These are phyloP conservation scores for Lagerstroemia speciosa DNA, from an alignment of 345 rosid genomes.

Conservation along the genomic window DNA sequence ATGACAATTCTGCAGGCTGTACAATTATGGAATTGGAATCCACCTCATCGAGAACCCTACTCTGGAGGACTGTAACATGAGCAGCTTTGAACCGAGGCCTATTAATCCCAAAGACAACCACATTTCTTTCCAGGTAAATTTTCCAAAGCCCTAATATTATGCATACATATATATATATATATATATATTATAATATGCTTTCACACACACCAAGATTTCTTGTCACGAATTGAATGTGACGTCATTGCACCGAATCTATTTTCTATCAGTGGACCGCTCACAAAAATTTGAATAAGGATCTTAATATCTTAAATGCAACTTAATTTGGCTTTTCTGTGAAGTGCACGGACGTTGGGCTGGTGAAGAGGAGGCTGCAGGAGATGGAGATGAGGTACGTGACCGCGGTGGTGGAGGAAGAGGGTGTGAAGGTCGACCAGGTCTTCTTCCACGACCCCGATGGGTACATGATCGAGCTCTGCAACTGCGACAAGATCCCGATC, in stretches of 20 bases:
- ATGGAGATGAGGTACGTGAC: conserved; percentile 22
- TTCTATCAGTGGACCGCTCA: no score
- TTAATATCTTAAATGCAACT: no score
- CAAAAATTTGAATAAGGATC: no score
- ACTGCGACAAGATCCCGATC: conserved; percentile 32
- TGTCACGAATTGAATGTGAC: no score
- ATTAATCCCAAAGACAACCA: conserved; percentile 38
- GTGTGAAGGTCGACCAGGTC: conserved; percentile 28
- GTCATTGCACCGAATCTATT: no score
- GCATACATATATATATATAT: not conserved
- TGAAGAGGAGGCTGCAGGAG: conserved; percentile 27
- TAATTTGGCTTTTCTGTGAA: no score
- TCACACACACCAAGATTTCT: no score
- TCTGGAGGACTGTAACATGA: conserved; percentile 15
- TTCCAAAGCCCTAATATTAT: not conserved
- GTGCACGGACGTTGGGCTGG: conserved; percentile 32
- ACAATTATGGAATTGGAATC: conserved; percentile 29
- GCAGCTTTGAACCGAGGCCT: conserved; percentile 7
- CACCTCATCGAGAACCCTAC: conserved; percentile 25
- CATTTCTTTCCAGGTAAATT: conserved; percentile 36
- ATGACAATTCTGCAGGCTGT: conserved; percentile 17
- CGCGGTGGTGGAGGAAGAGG: conserved; percentile 31
- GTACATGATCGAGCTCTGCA: conserved; percentile 36
- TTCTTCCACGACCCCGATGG: conserved; percentile 45
- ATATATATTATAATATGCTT: not conserved